Evolutionary conservation across 345 rosid genomes (phyloP), one percentile per base, ranked within the genome.

Genomic region (Euphorbia lathyris): DNA sequence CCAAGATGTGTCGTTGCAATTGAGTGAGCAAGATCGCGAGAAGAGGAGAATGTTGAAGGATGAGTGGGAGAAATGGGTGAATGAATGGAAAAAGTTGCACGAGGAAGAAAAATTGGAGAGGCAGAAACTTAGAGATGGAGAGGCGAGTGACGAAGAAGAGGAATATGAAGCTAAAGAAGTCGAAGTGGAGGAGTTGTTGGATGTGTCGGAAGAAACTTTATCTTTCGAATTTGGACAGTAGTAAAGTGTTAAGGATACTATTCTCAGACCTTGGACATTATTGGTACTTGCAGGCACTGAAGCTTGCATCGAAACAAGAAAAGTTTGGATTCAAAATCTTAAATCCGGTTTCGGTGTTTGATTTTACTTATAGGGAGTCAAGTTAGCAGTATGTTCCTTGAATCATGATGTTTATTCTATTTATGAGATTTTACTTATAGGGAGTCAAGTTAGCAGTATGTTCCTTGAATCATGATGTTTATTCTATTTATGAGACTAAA

Each of bases 1-100:
- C 56, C 98, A 92, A 74, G 98, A 95, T 43, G 98, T 92, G 38
- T 87, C 99, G 0, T 19, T 88, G 88, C 82, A 74, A 30, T 82
- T 95, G 81, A 86, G 88, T 13, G 97, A 95, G 82, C 98, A 90
- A 72, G 98, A 95, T 52, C 84, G 96, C 8, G 94, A 88, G 84
- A 90, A 86, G 91, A 78, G 98, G 71, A 88, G 72, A 73, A 74
- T 65, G 78, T 66, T 95, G 86, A 92, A 95, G 86, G 97, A 90
- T 17, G 99, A 92, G 40, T 95, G 99, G 99, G 88, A 87, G 1
- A 86, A 82, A 66, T 92, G 91, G 97, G 79, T 87, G 9, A 83
- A 58, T 20, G 76, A 84, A 66, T 95, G 98, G 99, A 88, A 82
- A 80, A 66, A 57, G 8, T 23, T 72, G 45, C 83, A 86, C 0